phyloP scores from a whole-genome alignment of 805 yeast genomes.

The Wickerhamomyces strasburgensis region DNA sequence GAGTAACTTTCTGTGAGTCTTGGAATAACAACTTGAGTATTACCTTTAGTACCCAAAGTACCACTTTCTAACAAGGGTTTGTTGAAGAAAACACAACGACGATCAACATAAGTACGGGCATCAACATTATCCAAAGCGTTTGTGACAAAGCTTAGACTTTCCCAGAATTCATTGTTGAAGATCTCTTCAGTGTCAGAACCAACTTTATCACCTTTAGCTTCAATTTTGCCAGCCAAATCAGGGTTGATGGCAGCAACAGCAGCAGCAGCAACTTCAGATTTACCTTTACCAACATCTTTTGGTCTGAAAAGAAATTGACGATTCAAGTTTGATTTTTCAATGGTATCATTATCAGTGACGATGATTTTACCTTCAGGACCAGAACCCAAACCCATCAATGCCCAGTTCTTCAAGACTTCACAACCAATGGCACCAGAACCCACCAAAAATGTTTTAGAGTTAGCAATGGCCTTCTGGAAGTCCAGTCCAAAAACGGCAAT shows the following conservation, averaged over 20 bases:
- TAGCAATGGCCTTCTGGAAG: constrained; percentile 68
- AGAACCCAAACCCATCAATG: constrained; percentile 89
- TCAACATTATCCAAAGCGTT: constrained; percentile 97
- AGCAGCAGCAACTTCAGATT: constrained; percentile 83
- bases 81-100: constrained; percentile 89
- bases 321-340: constrained; percentile 92
- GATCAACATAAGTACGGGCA: constrained; percentile 95
- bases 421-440: constrained; percentile 99
- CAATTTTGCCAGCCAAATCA: constrained; percentile 71
- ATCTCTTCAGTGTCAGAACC: constrained; percentile 89
- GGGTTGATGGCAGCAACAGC: constrained; percentile 89
- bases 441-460: constrained; percentile 81
- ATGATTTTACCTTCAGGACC: constrained; percentile 82
- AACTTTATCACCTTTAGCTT: constrained; percentile 76
- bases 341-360: constrained; percentile 91
- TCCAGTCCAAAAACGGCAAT: constrained; percentile 88
- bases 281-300: constrained; percentile 86
- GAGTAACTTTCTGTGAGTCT: constrained; percentile 92
- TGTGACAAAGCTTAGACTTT: constrained; percentile 77
- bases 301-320: constrained; percentile 95
- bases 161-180: constrained; percentile 86
- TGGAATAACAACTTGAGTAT: constrained; percentile 95
- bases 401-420: constrained; percentile 98
- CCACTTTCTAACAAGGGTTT: constrained; percentile 95
- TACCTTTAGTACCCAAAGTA: constrained; percentile 97